Conservation (phyloP, 1,284 basidiomycete genomes). For the Ganoderma lingzhi region DNA sequence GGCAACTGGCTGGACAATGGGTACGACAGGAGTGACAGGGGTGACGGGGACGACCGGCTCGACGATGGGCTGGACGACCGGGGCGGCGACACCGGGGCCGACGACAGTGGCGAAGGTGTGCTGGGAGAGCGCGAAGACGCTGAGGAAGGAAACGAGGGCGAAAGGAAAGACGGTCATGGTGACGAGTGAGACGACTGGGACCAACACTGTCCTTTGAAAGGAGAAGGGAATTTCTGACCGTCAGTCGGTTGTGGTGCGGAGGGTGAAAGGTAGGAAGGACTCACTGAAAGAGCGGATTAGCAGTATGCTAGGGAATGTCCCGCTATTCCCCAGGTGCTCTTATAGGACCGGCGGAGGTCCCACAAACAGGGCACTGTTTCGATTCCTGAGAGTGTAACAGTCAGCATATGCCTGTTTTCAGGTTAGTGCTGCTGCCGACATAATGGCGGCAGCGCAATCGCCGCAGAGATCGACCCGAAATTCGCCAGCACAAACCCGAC, state of each 20-base stretch:
- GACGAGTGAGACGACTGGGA: constrained; percentile 8
- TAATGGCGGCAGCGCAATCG: not conserved
- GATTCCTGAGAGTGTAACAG: not conserved
- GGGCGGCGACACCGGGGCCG: not conserved
- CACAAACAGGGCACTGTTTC: too few species aligned
- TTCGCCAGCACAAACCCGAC: not conserved
- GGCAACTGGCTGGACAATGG: constrained; percentile 3
- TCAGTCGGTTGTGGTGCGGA: not conserved
- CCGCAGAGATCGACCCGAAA: not conserved
- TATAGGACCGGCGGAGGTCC: not conserved
- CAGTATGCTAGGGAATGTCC: not conserved
- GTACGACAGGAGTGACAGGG: not conserved
- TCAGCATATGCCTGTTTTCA: constrained; percentile 3
- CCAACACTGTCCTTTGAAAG: constrained; percentile 5
- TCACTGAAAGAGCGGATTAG: constrained; percentile 12
- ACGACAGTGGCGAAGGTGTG: not conserved
- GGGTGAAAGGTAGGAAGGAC: not conserved
- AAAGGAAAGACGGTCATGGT: constrained; percentile 13
- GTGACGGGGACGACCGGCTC: constrained; percentile 8
- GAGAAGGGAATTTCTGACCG: constrained; percentile 1
- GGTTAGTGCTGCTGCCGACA: not conserved
- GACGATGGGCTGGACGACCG: constrained; percentile 7
- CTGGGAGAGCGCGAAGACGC: constrained; percentile 4
- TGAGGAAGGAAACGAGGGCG: constrained; percentile 4
- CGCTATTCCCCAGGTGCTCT: not conserved